A percentile compares a stretch with the other conserved stretches of the same genome.
Conservation (phyloP, 2,329 filamentous ascomycete genomes). For the Pseudocercospora musae region DNA sequence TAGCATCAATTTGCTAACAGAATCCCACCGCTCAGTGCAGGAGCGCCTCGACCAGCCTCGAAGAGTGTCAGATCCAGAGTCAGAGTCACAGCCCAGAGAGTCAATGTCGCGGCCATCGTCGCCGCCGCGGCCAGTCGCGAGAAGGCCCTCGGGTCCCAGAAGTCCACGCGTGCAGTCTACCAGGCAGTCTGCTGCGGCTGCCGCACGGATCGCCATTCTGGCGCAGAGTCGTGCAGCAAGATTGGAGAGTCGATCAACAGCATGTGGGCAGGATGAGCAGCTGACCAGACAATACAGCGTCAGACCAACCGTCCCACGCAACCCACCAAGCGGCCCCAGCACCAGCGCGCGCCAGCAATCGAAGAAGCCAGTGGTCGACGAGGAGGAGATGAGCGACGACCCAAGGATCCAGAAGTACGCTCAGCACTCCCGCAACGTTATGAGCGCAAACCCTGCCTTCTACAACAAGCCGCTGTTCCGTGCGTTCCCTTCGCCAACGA, state of each 20-base stretch:
- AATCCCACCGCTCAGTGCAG: neutral
- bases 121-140: neutral
- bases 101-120: neutral
- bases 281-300: neutral
- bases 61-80: neutral
- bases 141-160: neutral
- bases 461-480: constrained; percentile 3
- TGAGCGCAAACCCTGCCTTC: neutral
- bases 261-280: neutral
- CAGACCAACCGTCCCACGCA: neutral
- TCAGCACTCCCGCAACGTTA: neutral
- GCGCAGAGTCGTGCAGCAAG: neutral
- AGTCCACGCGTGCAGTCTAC: neutral
- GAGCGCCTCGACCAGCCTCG: neutral
- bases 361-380: neutral
- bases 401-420: constrained; percentile 16
- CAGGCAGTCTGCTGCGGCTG: neutral
- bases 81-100: neutral
- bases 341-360: neutral
- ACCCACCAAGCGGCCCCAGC: neutral
- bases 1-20: constrained; percentile 1
- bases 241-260: neutral
- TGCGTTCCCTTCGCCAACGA: constrained; percentile 4
- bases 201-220: neutral
- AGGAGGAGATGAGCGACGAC: constrained; percentile 17